phyloP scores from a whole-genome alignment of 2,329 filamentous ascomycete species.

The Nemania abortiva region DNA sequence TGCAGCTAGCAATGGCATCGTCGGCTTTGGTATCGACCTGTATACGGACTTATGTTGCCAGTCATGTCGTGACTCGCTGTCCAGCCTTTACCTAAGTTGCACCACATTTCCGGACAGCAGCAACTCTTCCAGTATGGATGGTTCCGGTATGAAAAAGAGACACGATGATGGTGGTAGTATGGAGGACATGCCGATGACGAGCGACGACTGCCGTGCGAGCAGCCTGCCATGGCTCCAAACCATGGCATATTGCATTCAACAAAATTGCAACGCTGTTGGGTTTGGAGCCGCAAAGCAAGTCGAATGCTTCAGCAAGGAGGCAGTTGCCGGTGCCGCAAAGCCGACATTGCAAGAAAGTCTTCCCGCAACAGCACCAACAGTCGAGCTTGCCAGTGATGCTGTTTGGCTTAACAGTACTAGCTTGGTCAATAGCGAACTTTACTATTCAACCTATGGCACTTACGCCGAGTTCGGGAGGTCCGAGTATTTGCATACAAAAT shows the following conservation, averaged over 20 bases:
- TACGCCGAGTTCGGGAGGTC: constrained; percentile 46
- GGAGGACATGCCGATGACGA: constrained; percentile 36
- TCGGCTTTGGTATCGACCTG: constrained; percentile 48
- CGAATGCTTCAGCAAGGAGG: constrained; percentile 46
- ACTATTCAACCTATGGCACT: constrained; percentile 45
- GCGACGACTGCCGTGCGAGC: constrained; percentile 34
- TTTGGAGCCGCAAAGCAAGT: constrained; percentile 42
- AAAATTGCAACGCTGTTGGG: constrained; percentile 33
- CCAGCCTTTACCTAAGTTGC: constrained; percentile 45
- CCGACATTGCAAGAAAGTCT: constrained; percentile 46
- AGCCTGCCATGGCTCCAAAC: constrained; percentile 39
- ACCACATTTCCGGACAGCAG: constrained; percentile 40
- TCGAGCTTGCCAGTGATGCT: constrained; percentile 43
- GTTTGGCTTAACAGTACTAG: constrained; percentile 50
- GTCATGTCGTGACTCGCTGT: constrained; percentile 46
- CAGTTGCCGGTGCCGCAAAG: constrained; percentile 35
- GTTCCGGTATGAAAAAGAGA: constrained; percentile 37
- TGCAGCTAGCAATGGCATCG: constrained; percentile 41
- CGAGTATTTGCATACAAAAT: constrained; percentile 48
- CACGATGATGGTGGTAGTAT: constrained; percentile 44
- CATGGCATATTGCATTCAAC: constrained; percentile 41
- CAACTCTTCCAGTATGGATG: constrained; percentile 16
- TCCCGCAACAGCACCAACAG: constrained; percentile 36
- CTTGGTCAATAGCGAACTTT: constrained; percentile 48
- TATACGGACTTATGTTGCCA: constrained; percentile 47